Evolutionary conservation across 2,329 filamentous ascomycete species (phyloP).

Genomic region (Metarhizium robertsii): DNA sequence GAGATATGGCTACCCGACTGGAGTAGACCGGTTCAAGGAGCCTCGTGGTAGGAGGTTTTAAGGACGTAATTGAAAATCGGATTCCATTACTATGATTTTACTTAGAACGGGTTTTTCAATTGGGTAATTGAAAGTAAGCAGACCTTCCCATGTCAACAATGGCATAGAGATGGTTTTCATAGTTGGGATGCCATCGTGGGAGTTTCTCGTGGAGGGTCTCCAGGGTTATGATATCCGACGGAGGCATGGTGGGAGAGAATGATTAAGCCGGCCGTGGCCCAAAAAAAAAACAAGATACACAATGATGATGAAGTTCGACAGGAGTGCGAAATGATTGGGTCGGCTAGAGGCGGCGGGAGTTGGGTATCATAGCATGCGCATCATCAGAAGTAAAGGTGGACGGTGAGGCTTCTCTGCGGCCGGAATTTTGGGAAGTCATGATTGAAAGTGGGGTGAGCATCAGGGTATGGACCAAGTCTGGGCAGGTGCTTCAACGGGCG

Average conservation of each 20-base stretch:
- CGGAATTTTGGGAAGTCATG: not conserved
- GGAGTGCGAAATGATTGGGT: not conserved
- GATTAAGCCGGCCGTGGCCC: not conserved
- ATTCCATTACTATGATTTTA: slow-evolving; percentile 67
- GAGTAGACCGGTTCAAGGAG: slow-evolving; percentile 70
- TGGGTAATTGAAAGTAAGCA: slow-evolving; percentile 1
- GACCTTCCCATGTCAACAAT: slow-evolving; percentile 54
- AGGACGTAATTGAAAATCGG: slow-evolving; percentile 79
- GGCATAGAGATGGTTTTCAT: slow-evolving; percentile 41
- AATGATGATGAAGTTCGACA: not conserved
- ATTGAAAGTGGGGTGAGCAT: slow-evolving; percentile 2
- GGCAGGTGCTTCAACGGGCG: too few relatives aligned
- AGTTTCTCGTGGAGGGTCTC: slow-evolving; percentile 40
- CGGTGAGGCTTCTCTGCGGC: not conserved
- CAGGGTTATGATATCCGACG: slow-evolving; percentile 38
- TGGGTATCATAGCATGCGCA: not conserved
- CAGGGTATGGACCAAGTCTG: too few relatives aligned
- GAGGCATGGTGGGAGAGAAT: slow-evolving; percentile 16
- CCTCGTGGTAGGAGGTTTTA: slow-evolving; percentile 61
- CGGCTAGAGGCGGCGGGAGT: not conserved
- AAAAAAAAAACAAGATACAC: not conserved
- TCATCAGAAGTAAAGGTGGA: slow-evolving; percentile 1
- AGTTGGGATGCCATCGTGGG: slow-evolving; percentile 36
- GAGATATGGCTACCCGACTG: slow-evolving; percentile 69
- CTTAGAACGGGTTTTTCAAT: not conserved